Conservation (phyloP, 306 rosid genomes). For the Hippophae rhamnoides region DNA sequence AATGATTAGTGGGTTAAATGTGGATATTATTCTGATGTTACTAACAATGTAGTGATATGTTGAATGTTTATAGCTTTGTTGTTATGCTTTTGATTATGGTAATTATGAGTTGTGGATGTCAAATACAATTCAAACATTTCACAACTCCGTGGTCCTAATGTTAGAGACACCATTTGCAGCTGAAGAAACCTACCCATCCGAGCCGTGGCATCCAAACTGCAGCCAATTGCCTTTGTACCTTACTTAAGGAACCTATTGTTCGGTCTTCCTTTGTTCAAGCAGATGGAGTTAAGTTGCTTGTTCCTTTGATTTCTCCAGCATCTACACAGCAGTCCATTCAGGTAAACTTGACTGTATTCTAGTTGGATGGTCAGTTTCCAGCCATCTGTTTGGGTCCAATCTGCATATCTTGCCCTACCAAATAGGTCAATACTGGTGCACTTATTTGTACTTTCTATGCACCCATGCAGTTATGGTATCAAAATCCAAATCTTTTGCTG, state of each 20-base stretch:
- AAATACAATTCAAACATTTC: neutral
- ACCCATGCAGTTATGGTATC: conserved; percentile 6
- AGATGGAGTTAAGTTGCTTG: conserved; percentile 86
- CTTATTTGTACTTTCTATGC: conserved; percentile 9
- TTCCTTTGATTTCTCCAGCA: conserved; percentile 89
- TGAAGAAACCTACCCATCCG: conserved; percentile 90
- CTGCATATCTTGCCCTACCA: conserved; percentile 9
- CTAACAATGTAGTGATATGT: no score
- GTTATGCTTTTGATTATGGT: neutral
- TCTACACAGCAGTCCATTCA: conserved; percentile 95
- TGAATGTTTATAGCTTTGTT: no score
- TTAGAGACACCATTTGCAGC: conserved; percentile 31
- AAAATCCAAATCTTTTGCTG: neutral
- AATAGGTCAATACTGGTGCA: conserved; percentile 14
- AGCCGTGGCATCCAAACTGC: conserved; percentile 69
- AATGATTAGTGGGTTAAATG: no score
- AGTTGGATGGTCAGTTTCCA: conserved; percentile 5
- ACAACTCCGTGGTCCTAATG: neutral
- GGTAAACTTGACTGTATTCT: conserved; percentile 35
- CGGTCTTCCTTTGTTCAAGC: conserved; percentile 81
- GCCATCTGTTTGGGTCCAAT: conserved; percentile 6
- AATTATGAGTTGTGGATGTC: neutral
- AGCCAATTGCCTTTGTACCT: conserved; percentile 67
- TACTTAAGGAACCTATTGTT: conserved; percentile 85
- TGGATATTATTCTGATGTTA: no score